Conservation (phyloP, 345 rosid genomes). For the Hypericum perforatum region DNA sequence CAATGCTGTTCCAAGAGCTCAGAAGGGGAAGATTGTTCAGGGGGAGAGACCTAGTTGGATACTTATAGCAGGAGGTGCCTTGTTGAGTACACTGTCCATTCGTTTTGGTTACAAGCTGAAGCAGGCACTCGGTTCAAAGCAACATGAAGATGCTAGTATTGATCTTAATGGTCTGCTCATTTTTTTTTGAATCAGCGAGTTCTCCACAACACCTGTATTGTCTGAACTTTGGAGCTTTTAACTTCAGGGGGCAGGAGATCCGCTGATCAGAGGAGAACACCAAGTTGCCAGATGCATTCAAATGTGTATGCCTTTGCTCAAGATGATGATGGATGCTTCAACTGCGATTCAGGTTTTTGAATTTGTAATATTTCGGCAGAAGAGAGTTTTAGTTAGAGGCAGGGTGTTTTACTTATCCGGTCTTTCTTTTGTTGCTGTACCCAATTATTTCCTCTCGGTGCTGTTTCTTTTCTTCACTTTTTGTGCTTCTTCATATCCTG, state of each 20-base stretch:
- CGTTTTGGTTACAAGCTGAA: slow-evolving; percentile 85
- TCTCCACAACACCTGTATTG: slow-evolving; percentile 1
- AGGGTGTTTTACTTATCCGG: too few relatives aligned
- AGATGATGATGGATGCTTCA: slow-evolving; percentile 42
- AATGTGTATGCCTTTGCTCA: slow-evolving; percentile 43
- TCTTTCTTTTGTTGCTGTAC: not conserved
- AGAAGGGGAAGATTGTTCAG: slow-evolving; percentile 31
- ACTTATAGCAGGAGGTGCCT: slow-evolving; percentile 87
- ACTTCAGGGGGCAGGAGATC: slow-evolving; percentile 35
- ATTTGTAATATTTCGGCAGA: not conserved
- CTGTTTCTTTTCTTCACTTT: too few relatives aligned
- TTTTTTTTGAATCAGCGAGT: slow-evolving; percentile 10
- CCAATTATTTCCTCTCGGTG: too few relatives aligned
- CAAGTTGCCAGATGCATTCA: slow-evolving; percentile 31
- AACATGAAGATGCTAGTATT: slow-evolving; percentile 31
- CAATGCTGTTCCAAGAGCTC: slow-evolving; percentile 41
- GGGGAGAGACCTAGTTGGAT: slow-evolving; percentile 84
- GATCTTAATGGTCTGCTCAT: slow-evolving; percentile 26
- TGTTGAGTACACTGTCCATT: slow-evolving; percentile 81
- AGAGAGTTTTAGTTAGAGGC: too few relatives aligned
- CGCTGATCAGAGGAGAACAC: slow-evolving; percentile 38
- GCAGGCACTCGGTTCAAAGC: slow-evolving; percentile 57
- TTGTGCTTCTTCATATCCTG: too few relatives aligned
- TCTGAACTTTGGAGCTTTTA: slow-evolving; percentile 14
- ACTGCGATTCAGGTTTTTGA: slow-evolving; percentile 43